phyloP scores from a whole-genome alignment of 495 filamentous ascomycete genomes.

The Penicillium robsamsonii region DNA sequence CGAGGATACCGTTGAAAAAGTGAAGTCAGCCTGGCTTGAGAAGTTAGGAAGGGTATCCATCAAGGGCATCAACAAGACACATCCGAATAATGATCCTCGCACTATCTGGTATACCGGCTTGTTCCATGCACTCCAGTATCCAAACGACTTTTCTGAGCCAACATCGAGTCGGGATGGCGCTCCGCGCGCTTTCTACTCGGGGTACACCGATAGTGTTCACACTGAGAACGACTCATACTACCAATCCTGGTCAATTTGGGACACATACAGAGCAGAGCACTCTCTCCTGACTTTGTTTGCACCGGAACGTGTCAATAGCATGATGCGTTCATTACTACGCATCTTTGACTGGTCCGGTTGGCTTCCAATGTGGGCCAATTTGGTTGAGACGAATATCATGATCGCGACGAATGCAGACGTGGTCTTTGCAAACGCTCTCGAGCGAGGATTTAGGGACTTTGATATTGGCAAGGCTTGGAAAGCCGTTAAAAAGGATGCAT shows the following conservation, averaged over 20 bases:
- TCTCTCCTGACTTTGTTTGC: constrained; percentile 26
- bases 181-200: constrained; percentile 22
- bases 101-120: constrained; percentile 27
- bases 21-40: constrained; percentile 28
- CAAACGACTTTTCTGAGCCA: constrained; percentile 30
- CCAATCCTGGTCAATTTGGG: constrained; percentile 35
- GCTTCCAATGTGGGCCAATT: constrained; percentile 31
- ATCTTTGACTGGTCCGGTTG: constrained; percentile 31
- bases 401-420: constrained; percentile 32
- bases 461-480: constrained; percentile 23
- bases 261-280: constrained; percentile 30
- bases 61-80: constrained; percentile 23
- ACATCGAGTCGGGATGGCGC: constrained; percentile 5
- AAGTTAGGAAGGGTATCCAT: constrained; percentile 27
- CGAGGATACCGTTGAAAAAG: constrained; percentile 19
- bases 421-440: constrained; percentile 26
- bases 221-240: constrained; percentile 26
- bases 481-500: constrained; percentile 28
- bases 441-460: constrained; percentile 27
- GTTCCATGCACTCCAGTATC: constrained; percentile 29
- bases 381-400: constrained; percentile 33
- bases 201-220: constrained; percentile 28
- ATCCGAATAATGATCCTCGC: constrained; percentile 22
- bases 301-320: constrained; percentile 27
- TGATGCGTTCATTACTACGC: constrained; percentile 29